phyloP scores from a whole-genome alignment of 331 rosid genomes.

The Stylosanthes scabra region DNA sequence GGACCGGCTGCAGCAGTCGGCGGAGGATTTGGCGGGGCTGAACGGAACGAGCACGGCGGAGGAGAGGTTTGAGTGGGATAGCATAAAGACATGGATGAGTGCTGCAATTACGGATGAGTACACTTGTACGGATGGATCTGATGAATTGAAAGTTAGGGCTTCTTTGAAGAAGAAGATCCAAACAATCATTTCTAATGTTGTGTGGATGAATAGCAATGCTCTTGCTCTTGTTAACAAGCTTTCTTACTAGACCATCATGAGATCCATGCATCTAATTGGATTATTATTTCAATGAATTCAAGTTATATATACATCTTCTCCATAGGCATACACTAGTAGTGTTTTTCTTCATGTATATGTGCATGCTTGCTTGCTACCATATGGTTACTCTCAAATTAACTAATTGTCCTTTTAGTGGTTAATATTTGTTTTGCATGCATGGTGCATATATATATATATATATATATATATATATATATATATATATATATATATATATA shows the following conservation, averaged over 20 bases:
- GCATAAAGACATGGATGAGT: constrained; percentile 59
- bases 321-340: no score
- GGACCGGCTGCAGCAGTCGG: constrained; percentile 40
- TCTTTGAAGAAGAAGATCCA: constrained; percentile 37
- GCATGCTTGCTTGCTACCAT: no score
- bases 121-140: constrained; percentile 55
- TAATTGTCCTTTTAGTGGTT: not conserved
- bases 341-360: not conserved
- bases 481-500: no score
- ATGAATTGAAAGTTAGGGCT: constrained; percentile 35
- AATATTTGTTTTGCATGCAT: constrained; percentile 6
- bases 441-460: not conserved
- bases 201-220: constrained; percentile 42
- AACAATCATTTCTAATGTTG: not conserved
- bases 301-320: no score
- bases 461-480: no score
- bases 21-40: constrained; percentile 7
- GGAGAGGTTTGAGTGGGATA: constrained; percentile 33
- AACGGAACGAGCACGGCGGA: not conserved
- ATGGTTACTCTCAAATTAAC: not conserved
- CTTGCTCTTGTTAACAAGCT: constrained; percentile 45
- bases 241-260: not conserved
- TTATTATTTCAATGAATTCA: no score
- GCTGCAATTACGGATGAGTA: constrained; percentile 47
- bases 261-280: no score